Base-by-base conservation (phyloP, 805 yeast species). In the Zygosaccharomyces kombuchaensis region DNA sequence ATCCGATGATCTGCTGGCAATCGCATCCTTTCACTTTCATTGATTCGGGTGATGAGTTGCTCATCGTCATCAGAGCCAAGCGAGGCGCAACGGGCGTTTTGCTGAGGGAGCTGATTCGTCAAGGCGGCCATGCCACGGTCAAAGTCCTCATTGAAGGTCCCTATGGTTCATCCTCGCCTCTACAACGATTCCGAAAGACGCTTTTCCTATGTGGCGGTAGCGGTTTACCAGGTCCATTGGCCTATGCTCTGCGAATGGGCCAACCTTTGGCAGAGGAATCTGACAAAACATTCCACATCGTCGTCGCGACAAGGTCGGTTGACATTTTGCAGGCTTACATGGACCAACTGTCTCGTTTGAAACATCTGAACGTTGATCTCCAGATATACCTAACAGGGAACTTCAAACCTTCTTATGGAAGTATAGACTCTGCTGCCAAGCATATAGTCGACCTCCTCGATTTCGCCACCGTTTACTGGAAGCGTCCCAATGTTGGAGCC, bases 121-220 rank as follows among this genome's bases (percentile, higher is more conserved):
- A 58, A 40, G 66, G 59, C 27, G 56, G 55, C 14, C 44, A 40
- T 10, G 50, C 63, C 22, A 50, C 57, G 23, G 60, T 76, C 39
- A 67, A 65, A 16, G 58, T 72, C 8, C 60, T 70, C 9, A 37
- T 80, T 2, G 91, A 84, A 58, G 91, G 91, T 1, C 89, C 90
- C 1, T 84, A 85, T 57, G 87, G 91, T 2, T 69, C 71, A 32
- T 51, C 74, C 2, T 59, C 76, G 4, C 76, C 81, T 2, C 65
- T 78, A 12, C 65, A 68, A 21, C 65, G 69, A 36, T 82, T 74
- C 54, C 75, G 78, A 40, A 73, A 76, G 46, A 75, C 81, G 5
- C 70, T 82, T 6, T 72, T 82, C 36, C 50, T 84, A 19, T 84
- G 90, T 6, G 90, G 88, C 39, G 91, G 93, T 25, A 80, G 80